Evolutionary conservation across 495 filamentous ascomycete species (phyloP).

Genomic region (Parathielavia hyrcaniae): DNA sequence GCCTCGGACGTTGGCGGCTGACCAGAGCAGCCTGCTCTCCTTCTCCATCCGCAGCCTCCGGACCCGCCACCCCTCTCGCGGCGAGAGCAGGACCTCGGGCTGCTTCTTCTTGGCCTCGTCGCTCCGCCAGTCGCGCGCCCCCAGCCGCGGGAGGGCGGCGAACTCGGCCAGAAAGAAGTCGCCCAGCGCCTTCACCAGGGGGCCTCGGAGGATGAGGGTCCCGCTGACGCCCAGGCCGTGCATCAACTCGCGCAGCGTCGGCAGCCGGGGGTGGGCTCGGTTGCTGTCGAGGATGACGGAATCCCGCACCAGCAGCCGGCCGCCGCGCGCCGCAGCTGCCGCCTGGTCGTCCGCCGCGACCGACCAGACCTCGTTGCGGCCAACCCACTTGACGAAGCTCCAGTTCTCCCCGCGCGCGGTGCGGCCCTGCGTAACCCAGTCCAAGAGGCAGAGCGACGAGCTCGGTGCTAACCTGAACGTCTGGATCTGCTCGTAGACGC

Average conservation of each 20-base stretch:
- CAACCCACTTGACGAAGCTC: constrained; percentile 69
- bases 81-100: constrained; percentile 27
- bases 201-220: constrained; percentile 75
- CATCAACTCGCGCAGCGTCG: constrained; percentile 52
- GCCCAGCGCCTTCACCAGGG: constrained; percentile 57
- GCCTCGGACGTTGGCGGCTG: constrained; percentile 72
- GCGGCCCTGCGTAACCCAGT: constrained; percentile 91
- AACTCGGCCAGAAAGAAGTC: constrained; percentile 73
- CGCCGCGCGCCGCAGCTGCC: constrained; percentile 33
- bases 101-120: constrained; percentile 41
- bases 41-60: constrained; percentile 48
- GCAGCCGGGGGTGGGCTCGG: constrained; percentile 31
- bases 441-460: constrained; percentile 68
- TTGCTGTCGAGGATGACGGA: constrained; percentile 65
- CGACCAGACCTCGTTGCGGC: constrained; percentile 80
- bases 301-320: constrained; percentile 71
- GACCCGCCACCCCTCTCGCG: constrained; percentile 40
- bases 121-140: constrained; percentile 68
- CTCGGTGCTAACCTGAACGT: constrained; percentile 58
- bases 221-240: constrained; percentile 64
- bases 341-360: constrained; percentile 10
- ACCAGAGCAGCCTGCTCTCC: constrained; percentile 67
- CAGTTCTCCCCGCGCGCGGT: constrained; percentile 83
- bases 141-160: constrained; percentile 67
- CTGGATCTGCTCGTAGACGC: constrained; percentile 76